phyloP scores from a whole-genome alignment of 768 basidiomycete species.

The Boletus rubescentipes region DNA sequence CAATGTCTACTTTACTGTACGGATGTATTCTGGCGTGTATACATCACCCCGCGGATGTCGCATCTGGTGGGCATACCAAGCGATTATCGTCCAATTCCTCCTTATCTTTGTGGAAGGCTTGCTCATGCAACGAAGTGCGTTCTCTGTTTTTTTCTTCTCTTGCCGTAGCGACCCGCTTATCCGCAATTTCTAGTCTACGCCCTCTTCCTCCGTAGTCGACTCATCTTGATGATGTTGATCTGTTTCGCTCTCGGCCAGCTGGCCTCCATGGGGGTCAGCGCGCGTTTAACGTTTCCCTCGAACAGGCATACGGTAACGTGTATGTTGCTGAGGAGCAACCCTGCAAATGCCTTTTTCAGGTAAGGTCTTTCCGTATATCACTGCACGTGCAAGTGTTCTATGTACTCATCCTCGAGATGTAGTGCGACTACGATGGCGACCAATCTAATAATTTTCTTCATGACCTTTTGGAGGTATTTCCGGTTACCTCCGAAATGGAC shows the following conservation, averaged over 20 bases:
- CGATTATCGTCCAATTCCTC: constrained; percentile 11
- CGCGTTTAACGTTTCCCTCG: constrained; percentile 6
- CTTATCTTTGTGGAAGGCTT: constrained; percentile 10
- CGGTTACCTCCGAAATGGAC: constrained; percentile 12
- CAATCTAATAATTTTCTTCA: constrained; percentile 10
- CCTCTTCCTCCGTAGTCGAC: constrained; percentile 11
- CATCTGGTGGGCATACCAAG: constrained; percentile 20
- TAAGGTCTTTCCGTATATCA: not conserved
- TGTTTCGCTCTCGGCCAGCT: constrained; percentile 7
- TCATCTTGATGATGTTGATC: constrained; percentile 11
- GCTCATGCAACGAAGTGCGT: constrained; percentile 22
- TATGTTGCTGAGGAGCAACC: constrained; percentile 9
- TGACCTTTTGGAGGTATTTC: constrained; percentile 21
- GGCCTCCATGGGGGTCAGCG: constrained; percentile 20
- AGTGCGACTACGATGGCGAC: constrained; percentile 22
- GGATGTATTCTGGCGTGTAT: constrained; percentile 15
- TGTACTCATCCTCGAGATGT: not conserved
- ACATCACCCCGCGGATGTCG: constrained; percentile 9
- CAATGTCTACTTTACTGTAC: constrained; percentile 20
- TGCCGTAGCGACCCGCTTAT: not conserved
- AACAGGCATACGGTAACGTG: constrained; percentile 16
- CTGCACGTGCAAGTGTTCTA: not conserved
- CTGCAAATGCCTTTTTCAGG: constrained; percentile 21
- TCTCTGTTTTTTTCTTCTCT: not conserved
- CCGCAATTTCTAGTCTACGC: constrained; percentile 14